Conservation (phyloP, 2,329 filamentous ascomycete species). For the Graphiopsis chlorocephala region DNA sequence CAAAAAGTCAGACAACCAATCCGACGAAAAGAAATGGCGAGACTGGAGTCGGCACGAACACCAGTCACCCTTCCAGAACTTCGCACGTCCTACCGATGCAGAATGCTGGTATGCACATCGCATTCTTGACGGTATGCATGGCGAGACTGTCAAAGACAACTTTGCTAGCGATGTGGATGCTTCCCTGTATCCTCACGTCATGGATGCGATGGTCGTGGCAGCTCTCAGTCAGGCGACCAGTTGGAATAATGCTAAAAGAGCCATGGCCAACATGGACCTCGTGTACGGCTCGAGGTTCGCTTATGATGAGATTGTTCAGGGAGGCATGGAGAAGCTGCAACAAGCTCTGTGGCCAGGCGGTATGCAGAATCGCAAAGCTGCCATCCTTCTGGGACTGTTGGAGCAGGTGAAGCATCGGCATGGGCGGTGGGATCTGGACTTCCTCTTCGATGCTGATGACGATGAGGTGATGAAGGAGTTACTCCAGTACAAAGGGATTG, state of each 20-base stretch:
- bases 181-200: slow-evolving; percentile 5
- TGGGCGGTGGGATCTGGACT: slow-evolving; percentile 42
- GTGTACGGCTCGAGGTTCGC: slow-evolving; percentile 12
- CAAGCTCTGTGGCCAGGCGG: slow-evolving; percentile 7
- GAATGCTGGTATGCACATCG: not conserved
- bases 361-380: slow-evolving; percentile 10
- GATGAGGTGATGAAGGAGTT: slow-evolving; percentile 53
- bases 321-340: slow-evolving; percentile 4
- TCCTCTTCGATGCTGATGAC: slow-evolving; percentile 45
- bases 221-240: slow-evolving; percentile 13
- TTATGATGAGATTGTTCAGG: not conserved
- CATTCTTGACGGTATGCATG: not conserved
- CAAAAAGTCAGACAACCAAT: not conserved
- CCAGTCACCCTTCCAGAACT: not conserved
- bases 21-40: not conserved
- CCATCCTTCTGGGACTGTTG: slow-evolving; percentile 4
- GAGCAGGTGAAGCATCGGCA: slow-evolving; percentile 3
- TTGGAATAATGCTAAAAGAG: slow-evolving; percentile 16
- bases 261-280: slow-evolving; percentile 10
- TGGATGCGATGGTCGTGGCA: slow-evolving; percentile 14
- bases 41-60: not conserved
- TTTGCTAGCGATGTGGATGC: not conserved
- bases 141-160: not conserved
- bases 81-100: not conserved
- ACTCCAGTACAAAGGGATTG: slow-evolving; percentile 51